Base-by-base conservation (phyloP, 169 alveolate genomes). In the Plasmodium relictum region DNA sequence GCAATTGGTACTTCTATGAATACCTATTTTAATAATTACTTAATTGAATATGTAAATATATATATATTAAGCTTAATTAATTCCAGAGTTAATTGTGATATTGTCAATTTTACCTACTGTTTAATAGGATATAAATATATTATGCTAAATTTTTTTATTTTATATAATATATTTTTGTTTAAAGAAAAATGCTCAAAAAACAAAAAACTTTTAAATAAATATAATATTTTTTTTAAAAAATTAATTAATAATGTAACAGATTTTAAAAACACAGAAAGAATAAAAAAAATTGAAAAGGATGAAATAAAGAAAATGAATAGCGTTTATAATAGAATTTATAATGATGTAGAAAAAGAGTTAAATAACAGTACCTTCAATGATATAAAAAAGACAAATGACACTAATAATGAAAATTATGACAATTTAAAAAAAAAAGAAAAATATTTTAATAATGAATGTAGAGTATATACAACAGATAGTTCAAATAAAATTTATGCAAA, bases 1-100 rank as follows among this genome's bases (percentile, higher is more conserved):
- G 65, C 89, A 45, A 78, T 78, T 26, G 89, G 89, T 5, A 1
- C 63, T 2, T 63, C 89, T n/a, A 78, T 78, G 89, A 78, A 78
- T 12, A 78, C 45, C 20, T 58, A 78, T 56, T 78, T 78, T 78
- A 78, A 78, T 78, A 78, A 78, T 59, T 78, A 78, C 41, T 58
- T 78, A 48, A 78, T 65, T 7, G 89, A 78, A 52, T 78, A 78
- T 78, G 70, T 78, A 50, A 78, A 78, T 78, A 65, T 78, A 1
- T 78, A 78, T 42, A 65, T 78, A 8, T 48, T 78, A 18, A 78
- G 89, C 48, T 39, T 78, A 48, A 78, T 78, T 16, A 78, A 78
- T 69, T 78, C 89, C 6, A 63, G 89, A 18, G 76, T 78, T 31
- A 63, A 78, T 69, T 78, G 89, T 56, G 89, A 78, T 20, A 66